Evolutionary conservation across 1,284 basidiomycete genomes (phyloP), one percentile per base, ranked within the genome.

Genomic region (Coniophora puteana): DNA sequence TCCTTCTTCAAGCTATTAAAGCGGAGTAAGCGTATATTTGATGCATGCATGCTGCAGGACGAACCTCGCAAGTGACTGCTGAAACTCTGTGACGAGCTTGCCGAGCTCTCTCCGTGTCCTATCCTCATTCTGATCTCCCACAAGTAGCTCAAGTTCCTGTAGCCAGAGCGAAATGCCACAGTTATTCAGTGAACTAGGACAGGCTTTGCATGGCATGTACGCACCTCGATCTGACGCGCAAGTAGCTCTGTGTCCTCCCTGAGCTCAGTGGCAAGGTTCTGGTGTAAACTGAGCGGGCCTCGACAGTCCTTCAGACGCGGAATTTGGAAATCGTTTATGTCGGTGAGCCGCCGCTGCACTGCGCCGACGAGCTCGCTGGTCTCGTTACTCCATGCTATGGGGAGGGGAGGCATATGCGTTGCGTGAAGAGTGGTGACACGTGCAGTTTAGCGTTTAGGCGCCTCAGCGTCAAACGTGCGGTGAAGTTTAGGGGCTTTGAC

Each of bases 181-280:
- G 10, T 33, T 20, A 43, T 41, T 44, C 48, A 43, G 41, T 40
- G 22, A 36, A 46, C 33, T 36, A 27, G 39, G 11, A 23, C 20
- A 37, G 24, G 31, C 12, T 22, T 16, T n/a, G 5, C 4, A 27
- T 27, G 5, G 18, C 20, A 40, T 14, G 25, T 4, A 54, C 78
- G 49, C 51, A 91, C 90, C 71, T 92, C 83, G 11, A 93, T 64
- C 43, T 83, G 76, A 31, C 68, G 69, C 3, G 71, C 66, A 23
- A 89, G 71, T 0, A 61, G 54, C 32, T 83, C 81, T 11, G 91
- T 64, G 52, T 93, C 90, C 40, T 84, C 81, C 24, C 86, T 70
- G 42, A 93, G 59, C 57, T 91, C 89, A 3, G 78, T 77, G 0
- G 80, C 79, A 38, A 87, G 71, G 38, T 79, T 75, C 54, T 89